Base-by-base conservation (phyloP, 2,329 filamentous ascomycete species). In the Colletotrichum sp. region DNA sequence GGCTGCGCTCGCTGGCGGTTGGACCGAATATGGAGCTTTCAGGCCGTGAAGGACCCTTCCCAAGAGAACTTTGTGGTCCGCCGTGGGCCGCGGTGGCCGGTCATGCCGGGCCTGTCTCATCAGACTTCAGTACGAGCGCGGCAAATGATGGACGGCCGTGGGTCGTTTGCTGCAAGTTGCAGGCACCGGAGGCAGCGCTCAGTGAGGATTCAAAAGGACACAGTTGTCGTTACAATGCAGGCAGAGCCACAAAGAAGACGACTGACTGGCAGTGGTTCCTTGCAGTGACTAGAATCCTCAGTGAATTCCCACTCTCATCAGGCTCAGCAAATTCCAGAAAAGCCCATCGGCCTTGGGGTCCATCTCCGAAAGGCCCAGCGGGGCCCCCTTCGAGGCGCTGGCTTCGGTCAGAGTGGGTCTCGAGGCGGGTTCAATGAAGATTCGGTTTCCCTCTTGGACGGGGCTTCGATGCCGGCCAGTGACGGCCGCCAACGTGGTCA, bases 401-500 rank as follows among this genome's bases (percentile, higher is more conserved):
- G 57, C 67, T 58, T 58, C 64, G 70, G 70, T 69, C 57, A 24
- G 28, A 58, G 55, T 75, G 74, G 74, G 65, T 34, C 34, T 34
- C 43, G n/a, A 36, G 52, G 60, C 73, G 57, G 57, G 30, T 43
- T 26, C 61, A 52, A 36, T 21, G 57, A 73, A 64, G 70, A 68
- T 63, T 68, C 64, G 73, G 70, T 73, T 73, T 73, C 38, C 38
- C 36, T 72, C 32, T 10, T 66, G 34, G 55, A 67, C 24, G 55
- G 69, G 55, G n/a, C 57, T 73, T 57, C 15, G 55, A 73, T 67
- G 34, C 64, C 67, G 68, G 73, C 73, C 72, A 77, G 75, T 72
- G 68, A 73, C 73, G 68, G 58, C 65, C n/a, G 68, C 73, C 67
- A 77, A 77, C 73, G 73, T 77, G 72, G 75, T 77, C 68, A 72